A percentile compares a stretch with the other conserved stretches of the same genome.
phyloP scores from a whole-genome alignment of 2,329 filamentous ascomycete genomes.

The Fusarium sp. region DNA sequence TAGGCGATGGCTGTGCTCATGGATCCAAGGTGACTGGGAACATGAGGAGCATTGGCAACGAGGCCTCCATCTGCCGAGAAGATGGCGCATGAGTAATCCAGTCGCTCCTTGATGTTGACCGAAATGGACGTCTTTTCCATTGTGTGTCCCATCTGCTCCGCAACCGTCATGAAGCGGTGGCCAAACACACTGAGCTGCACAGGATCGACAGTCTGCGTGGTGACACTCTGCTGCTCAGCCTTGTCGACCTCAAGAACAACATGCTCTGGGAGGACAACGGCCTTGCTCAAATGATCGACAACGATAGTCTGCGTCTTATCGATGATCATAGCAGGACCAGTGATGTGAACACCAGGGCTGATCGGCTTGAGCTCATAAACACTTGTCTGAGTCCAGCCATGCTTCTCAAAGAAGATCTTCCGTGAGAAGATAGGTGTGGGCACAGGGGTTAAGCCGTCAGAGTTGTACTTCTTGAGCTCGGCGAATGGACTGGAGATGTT shows the following conservation, averaged over 20 bases:
- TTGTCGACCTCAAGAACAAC: slow-evolving; percentile 51
- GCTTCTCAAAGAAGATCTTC: slow-evolving; percentile 43
- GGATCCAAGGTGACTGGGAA: slow-evolving; percentile 37
- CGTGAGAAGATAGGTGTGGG: slow-evolving; percentile 36
- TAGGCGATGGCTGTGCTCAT: slow-evolving; percentile 41
- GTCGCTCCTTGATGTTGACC: slow-evolving; percentile 82
- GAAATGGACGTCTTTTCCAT: slow-evolving; percentile 82
- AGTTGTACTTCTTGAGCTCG: slow-evolving; percentile 39
- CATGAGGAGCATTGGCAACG: slow-evolving; percentile 37
- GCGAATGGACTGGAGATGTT: slow-evolving; percentile 42
- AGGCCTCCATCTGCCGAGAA: slow-evolving; percentile 72
- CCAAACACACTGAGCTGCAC: slow-evolving; percentile 81
- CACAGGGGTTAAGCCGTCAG: slow-evolving; percentile 1
- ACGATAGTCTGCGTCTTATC: slow-evolving; percentile 82
- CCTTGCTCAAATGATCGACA: slow-evolving; percentile 61
- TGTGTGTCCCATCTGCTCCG: slow-evolving; percentile 83
- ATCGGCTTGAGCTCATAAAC: slow-evolving; percentile 43
- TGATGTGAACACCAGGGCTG: slow-evolving; percentile 33
- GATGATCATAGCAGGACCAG: slow-evolving; percentile 77
- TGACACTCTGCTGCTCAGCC: slow-evolving; percentile 27
- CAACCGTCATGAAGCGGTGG: slow-evolving; percentile 85
- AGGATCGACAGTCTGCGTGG: slow-evolving; percentile 69
- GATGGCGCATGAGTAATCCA: slow-evolving; percentile 83
- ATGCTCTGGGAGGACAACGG: slow-evolving; percentile 49
- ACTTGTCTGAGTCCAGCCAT: slow-evolving; percentile 43